Base-by-base conservation (phyloP, 768 basidiomycete genomes). In the Kwoniella sp. region DNA sequence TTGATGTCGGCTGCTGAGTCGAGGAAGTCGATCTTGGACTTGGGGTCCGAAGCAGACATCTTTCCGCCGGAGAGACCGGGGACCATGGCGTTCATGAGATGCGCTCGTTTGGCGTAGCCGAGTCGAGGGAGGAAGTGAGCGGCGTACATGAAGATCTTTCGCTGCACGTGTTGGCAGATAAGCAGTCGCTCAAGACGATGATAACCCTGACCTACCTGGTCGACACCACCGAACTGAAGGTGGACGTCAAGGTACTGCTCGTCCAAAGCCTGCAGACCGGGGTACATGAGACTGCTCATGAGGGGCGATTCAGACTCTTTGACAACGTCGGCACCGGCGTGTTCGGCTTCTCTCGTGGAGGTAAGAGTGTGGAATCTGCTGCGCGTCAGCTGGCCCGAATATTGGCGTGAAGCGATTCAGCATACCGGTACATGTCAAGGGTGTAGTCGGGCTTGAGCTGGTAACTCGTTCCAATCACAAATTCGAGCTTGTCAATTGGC, bases 31-130 rank as follows among this genome's bases (percentile, higher is more conserved):
- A 98, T 93, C 76, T 99, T 99, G 58, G 88, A 91, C 73, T 95
- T 89, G 26, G 90, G 90, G 63, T 98, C 93, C 0, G 93, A 98
- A 1, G 91, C 86, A 14, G 91, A 95, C 95, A 99, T 98, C 72
- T 99, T 99, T 15, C 89, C 88, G 27, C 92, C 92, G 36, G 84
- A 84, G 28, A 95, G 80, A 37, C 92, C 91, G 26, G 92, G 91
- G 0, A 98, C 89, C 92, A 98, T 98, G 28, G 82, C 78, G 76
- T 96, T 99, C 95, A 99, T 99, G 38, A 99, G 79, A 73, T 99
- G 95, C 0, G 92, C 88, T 28, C 93, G 89, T 75, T 95, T 96
- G 46, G 78, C 76, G 78, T 96, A 98, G 29, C 93, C 95, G 27
- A 98, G 80, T 57, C 83, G 80, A 3, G 95, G 95, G 46, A 99